Evolutionary conservation across 768 basidiomycete genomes (phyloP).

Genomic region (Tulasnella sp.): DNA sequence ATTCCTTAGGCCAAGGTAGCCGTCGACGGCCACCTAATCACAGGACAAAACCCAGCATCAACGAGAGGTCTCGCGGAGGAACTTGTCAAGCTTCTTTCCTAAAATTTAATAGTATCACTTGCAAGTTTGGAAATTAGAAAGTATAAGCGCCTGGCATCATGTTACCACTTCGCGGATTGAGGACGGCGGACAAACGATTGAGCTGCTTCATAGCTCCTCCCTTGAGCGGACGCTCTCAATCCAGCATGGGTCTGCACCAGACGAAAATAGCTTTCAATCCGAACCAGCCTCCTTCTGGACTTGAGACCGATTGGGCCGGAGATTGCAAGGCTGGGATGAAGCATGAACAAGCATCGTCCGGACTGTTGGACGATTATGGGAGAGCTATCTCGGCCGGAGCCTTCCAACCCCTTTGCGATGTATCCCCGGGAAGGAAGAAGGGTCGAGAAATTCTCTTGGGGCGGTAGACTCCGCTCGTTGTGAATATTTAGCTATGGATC

Average conservation of each 20-base stretch:
- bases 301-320: not conserved
- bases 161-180: not conserved
- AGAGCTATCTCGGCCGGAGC: not conserved
- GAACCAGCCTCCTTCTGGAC: not conserved
- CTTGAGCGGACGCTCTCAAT: not conserved
- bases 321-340: not conserved
- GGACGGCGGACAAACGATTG: not conserved
- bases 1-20: constrained; percentile 39
- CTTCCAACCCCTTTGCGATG: not conserved
- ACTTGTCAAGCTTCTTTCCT: constrained; percentile 44
- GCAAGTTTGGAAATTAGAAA: not conserved
- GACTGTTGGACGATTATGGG: not conserved
- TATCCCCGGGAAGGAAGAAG: not conserved
- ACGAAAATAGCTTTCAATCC: too few relatives aligned
- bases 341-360: not conserved
- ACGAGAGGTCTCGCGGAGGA: constrained; percentile 50
- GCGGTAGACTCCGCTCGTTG: not conserved
- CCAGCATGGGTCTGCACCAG: too few relatives aligned
- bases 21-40: constrained; percentile 51
- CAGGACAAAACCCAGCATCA: constrained; percentile 70
- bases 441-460: not conserved
- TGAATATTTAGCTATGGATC: not conserved
- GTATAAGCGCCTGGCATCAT: not conserved
- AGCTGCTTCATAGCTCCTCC: not conserved
- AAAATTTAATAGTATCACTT: not conserved